These are phyloP conservation scores for Coniochaeta prunicola DNA, from an alignment of 2,329 filamentous ascomycete genomes.

Conservation along the genomic window DNA sequence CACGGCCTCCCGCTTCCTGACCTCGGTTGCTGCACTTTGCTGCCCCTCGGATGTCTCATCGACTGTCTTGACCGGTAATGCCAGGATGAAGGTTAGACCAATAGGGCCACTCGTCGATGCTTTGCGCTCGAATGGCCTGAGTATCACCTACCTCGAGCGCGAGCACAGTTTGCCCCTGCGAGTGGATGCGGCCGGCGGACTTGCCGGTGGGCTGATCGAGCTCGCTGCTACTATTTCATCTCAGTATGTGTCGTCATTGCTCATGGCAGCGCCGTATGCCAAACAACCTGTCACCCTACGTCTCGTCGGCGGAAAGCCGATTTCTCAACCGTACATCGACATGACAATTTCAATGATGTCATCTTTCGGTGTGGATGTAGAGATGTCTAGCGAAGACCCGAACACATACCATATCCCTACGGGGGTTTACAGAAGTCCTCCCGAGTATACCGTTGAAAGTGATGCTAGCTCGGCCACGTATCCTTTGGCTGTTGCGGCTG, in stretches of 20 bases:
- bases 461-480: conserved; percentile 98
- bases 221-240: conserved; percentile 93
- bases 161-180: conserved; percentile 77
- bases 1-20: conserved; percentile 91
- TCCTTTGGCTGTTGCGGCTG: conserved; percentile 86
- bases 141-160: conserved; percentile 77
- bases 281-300: conserved; percentile 87
- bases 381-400: conserved; percentile 66
- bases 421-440: conserved; percentile 74
- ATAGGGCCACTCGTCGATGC: conserved; percentile 92
- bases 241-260: conserved; percentile 95
- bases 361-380: conserved; percentile 77
- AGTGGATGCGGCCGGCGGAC: conserved; percentile 74
- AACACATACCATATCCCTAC: conserved; percentile 93
- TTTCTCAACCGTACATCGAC: conserved; percentile 94
- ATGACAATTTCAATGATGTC: conserved; percentile 99
- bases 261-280: conserved; percentile 96
- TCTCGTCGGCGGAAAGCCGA: conserved; percentile 92
- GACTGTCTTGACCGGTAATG: conserved; percentile 85
- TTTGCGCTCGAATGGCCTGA: conserved; percentile 77
- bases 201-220: conserved; percentile 81
- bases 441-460: conserved; percentile 86
- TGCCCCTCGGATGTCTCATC: conserved; percentile 55
- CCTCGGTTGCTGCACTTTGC: conserved; percentile 82
- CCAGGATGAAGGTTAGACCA: conserved; percentile 90